Evolutionary conservation across 139 green algal genomes (phyloP).

Genomic region (Zygnema cylindricum): DNA sequence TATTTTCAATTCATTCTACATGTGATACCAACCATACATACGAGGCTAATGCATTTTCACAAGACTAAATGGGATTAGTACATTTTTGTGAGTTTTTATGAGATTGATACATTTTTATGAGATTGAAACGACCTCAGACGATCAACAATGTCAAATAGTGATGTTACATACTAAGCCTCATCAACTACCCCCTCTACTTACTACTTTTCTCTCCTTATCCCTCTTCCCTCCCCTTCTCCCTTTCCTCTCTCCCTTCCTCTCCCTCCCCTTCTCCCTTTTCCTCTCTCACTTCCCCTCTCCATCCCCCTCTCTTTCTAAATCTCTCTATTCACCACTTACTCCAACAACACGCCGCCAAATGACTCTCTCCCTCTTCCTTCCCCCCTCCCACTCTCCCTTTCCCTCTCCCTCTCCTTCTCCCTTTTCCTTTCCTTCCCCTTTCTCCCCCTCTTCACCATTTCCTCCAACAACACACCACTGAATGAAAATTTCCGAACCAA

Average conservation of each 20-base stretch:
- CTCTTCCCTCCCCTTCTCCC: background rate
- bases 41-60: no score
- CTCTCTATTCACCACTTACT: background rate
- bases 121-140: no score
- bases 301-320: background rate
- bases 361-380: constrained; percentile 3
- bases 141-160: no score
- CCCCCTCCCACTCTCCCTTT: background rate
- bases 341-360: background rate
- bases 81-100: no score
- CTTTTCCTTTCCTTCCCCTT: background rate
- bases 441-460: constrained; percentile 6
- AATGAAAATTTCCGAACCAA: no score
- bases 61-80: no score
- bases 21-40: no score
- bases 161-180: no score
- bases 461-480: background rate
- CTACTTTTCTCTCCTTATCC: constrained; percentile 12
- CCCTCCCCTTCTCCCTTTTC: constrained; percentile 18
- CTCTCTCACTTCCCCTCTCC: background rate
- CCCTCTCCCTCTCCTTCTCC: constrained; percentile 13
- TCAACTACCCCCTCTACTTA: constrained; percentile 9
- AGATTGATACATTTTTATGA: no score
- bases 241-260: constrained; percentile 3
- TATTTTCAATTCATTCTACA: no score